Conservation (phyloP, 2,329 filamentous ascomycete species). For the Diaporthe australafricana region DNA sequence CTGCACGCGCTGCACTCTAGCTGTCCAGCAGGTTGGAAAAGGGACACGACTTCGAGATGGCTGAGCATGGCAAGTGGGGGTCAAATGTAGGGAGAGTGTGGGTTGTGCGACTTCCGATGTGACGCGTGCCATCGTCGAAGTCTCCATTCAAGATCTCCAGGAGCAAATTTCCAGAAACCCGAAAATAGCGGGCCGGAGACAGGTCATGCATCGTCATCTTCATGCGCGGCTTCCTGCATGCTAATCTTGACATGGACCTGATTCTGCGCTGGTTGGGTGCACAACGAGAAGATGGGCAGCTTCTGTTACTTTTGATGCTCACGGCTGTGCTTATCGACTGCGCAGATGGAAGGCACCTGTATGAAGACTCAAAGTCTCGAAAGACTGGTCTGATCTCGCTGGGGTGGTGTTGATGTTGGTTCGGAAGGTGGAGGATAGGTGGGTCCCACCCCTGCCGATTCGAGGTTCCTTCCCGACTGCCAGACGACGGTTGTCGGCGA, state of each 20-base stretch:
- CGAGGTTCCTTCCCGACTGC: constrained; percentile 16
- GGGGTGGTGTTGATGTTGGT: neutral
- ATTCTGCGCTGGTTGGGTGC: neutral
- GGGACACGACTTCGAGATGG: constrained; percentile 8
- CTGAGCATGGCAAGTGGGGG: neutral
- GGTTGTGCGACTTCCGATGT: constrained; percentile 18
- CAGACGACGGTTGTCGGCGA: constrained; percentile 3
- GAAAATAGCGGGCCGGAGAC: constrained; percentile 18
- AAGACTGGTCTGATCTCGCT: neutral
- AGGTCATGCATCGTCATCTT: constrained; percentile 16
- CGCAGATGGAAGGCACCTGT: no score
- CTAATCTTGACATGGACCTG: neutral
- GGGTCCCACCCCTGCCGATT: neutral
- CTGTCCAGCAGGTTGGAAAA: neutral
- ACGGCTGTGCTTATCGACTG: neutral
- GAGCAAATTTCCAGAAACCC: constrained; percentile 10
- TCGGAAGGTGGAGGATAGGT: neutral
- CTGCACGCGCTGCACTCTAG: no score
- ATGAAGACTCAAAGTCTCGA: neutral
- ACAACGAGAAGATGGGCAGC: neutral
- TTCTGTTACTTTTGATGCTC: no score
- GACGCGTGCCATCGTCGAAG: constrained; percentile 14
- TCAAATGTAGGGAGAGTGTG: neutral
- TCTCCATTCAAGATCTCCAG: neutral
- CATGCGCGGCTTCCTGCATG: constrained; percentile 5